These are phyloP conservation scores for Zymoseptoria brevis DNA, from an alignment of 2,329 filamentous ascomycete species.

Conservation along the genomic window DNA sequence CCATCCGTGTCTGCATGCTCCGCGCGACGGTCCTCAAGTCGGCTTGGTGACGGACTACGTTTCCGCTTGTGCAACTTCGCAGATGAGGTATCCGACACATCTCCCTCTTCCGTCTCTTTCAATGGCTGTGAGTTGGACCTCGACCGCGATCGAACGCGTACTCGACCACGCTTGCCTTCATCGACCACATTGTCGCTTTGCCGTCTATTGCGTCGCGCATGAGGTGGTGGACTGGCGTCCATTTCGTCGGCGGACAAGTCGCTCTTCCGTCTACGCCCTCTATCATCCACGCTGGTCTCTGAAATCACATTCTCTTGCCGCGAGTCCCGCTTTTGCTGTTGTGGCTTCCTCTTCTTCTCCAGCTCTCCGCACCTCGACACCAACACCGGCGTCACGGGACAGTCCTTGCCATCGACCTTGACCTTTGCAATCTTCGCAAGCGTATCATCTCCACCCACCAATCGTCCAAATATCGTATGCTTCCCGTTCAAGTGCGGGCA, in stretches of 20 bases:
- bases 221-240: conserved; percentile 20
- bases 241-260: conserved; percentile 23
- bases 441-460: conserved; percentile 32
- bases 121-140: conserved; percentile 25
- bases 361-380: conserved; percentile 35
- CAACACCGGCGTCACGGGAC: conserved; percentile 30
- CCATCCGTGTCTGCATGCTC: conserved; percentile 5
- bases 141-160: conserved; percentile 26
- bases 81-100: conserved; percentile 15
- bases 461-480: conserved; percentile 35
- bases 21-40: conserved; percentile 18
- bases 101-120: conserved; percentile 17
- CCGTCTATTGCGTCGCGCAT: conserved; percentile 22
- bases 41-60: conserved; percentile 28
- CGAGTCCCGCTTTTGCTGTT: conserved; percentile 11
- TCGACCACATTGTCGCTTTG: conserved; percentile 31
- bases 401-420: conserved; percentile 31
- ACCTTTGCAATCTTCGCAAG: conserved; percentile 31
- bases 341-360: conserved; percentile 25
- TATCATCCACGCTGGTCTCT: conserved; percentile 10
- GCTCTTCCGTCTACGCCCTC: conserved; percentile 24
- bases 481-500: conserved; percentile 35
- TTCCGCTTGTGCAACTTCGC: conserved; percentile 29
- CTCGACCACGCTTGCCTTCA: conserved; percentile 30
- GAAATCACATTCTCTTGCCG: conserved; percentile 4